Evolutionary conservation across 305 asterid genomes (phyloP).

Genomic region (Plantago rigida): DNA sequence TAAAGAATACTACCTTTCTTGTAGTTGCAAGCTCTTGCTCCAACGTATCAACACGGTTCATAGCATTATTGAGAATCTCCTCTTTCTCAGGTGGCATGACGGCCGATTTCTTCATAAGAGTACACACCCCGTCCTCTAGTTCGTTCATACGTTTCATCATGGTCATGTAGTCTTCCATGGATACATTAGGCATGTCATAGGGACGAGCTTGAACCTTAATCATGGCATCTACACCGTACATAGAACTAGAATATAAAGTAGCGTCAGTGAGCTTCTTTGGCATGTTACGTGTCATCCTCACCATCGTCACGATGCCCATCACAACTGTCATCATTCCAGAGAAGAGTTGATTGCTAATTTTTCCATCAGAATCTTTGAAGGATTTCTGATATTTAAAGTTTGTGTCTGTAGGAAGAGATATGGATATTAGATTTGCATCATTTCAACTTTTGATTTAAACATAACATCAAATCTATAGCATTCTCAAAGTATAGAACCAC

Average conservation of each 20-base stretch:
- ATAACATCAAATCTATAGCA: background rate
- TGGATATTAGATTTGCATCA: background rate
- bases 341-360: conserved; percentile 55
- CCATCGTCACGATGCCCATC: conserved; percentile 80
- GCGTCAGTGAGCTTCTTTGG: conserved; percentile 75
- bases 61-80: conserved; percentile 52
- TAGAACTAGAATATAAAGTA: conserved; percentile 56
- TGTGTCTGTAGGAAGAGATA: conserved; percentile 20
- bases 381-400: conserved; percentile 22
- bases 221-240: conserved; percentile 38
- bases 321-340: conserved; percentile 71
- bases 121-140: conserved; percentile 54
- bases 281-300: conserved; percentile 81
- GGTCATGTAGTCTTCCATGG: conserved; percentile 51
- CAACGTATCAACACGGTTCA: conserved; percentile 49
- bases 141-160: conserved; percentile 70
- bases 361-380: conserved; percentile 27
- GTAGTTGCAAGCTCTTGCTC: conserved; percentile 59
- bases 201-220: conserved; percentile 29
- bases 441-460: background rate
- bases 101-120: conserved; percentile 42
- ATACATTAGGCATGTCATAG: conserved; percentile 29
- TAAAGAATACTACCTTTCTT: conserved; percentile 39
- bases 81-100: conserved; percentile 64
- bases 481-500: no score